Percentiles rank a stretch among this genome's conserved stretches.
Evolutionary conservation across 164 flowering plant genomes (phyloP).

Genomic region (Echeveria elegans): DNA sequence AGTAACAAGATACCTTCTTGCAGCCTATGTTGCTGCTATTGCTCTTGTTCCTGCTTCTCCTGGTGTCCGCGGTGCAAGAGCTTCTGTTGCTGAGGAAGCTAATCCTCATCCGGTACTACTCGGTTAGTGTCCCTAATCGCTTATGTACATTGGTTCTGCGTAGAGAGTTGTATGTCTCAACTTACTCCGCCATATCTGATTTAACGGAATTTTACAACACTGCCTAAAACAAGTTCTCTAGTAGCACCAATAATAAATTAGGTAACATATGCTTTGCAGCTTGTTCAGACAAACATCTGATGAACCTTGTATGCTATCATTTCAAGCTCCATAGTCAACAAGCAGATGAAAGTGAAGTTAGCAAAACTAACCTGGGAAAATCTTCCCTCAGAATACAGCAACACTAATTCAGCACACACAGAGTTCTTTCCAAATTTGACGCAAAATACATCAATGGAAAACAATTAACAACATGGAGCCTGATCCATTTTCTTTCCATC

Average conservation of each 20-base stretch:
- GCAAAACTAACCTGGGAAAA: not conserved
- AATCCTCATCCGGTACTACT: not conserved
- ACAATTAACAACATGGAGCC: not conserved
- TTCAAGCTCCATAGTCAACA: not conserved
- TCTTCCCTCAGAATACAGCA: not conserved
- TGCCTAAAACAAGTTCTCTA: not conserved
- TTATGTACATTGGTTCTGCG: not conserved
- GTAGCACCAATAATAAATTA: too few species aligned
- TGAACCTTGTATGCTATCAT: not conserved
- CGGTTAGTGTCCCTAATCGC: not conserved
- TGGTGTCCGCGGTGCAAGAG: not conserved
- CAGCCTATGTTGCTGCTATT: not conserved
- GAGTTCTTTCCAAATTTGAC: constrained; percentile 1
- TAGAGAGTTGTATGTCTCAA: not conserved
- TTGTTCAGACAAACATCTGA: not conserved
- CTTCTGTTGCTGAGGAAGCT: not conserved
- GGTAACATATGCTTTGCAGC: not conserved
- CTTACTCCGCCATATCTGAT: not conserved
- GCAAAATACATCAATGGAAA: not conserved
- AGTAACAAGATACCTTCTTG: not conserved
- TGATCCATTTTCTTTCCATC: not conserved
- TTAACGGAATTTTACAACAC: not conserved
- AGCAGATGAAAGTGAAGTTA: not conserved
- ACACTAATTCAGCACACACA: not conserved
- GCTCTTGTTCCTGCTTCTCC: constrained; percentile 1